Conservation (phyloP, 2,329 filamentous ascomycete species). For the Cladosporium halotolerans region DNA sequence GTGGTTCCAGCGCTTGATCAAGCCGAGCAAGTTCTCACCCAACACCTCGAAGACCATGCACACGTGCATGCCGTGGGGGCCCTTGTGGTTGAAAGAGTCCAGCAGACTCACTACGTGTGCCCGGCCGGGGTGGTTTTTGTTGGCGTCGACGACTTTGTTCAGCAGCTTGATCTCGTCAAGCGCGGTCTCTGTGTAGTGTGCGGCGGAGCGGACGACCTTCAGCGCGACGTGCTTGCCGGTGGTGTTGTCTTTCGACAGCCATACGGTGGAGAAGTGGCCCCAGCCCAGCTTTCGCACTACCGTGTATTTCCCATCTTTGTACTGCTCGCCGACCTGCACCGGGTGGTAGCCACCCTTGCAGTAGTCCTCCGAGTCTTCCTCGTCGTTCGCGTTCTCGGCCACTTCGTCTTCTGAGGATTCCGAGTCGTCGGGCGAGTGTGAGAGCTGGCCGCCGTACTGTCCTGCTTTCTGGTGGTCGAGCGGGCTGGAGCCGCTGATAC, state of each 20-base stretch:
- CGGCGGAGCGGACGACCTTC: conserved; percentile 94
- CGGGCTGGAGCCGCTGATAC: conserved; percentile 18
- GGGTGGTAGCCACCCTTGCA: conserved; percentile 99
- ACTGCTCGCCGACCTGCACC: conserved; percentile 87
- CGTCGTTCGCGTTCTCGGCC: conserved; percentile 88
- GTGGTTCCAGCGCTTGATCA: conserved; percentile 99
- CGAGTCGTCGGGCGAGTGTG: conserved; percentile 60
- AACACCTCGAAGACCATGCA: conserved; percentile 99
- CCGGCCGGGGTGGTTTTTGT: conserved; percentile 87
- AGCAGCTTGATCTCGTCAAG: conserved; percentile 98
- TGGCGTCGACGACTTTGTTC: conserved; percentile 92
- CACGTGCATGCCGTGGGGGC: conserved; percentile 90
- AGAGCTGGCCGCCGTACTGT: conserved; percentile 51
- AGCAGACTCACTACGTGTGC: conserved; percentile 93
- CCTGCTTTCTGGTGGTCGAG: conserved; percentile 31
- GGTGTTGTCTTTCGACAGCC: conserved; percentile 73
- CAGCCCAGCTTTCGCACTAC: conserved; percentile 94
- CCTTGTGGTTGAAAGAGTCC: conserved; percentile 96
- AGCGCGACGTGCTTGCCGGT: conserved; percentile 92
- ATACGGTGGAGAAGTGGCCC: conserved; percentile 99
- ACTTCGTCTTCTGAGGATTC: conserved; percentile 70
- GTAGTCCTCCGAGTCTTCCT: conserved; percentile 98
- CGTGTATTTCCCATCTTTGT: conserved; percentile 96
- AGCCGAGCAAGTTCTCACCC: conserved; percentile 84
- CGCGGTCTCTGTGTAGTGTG: conserved; percentile 97